A percentile compares a stretch with the other conserved stretches of the same genome.
Conservation (phyloP, 208 protist species). For the Acanthamoeba divionensis region DNA sequence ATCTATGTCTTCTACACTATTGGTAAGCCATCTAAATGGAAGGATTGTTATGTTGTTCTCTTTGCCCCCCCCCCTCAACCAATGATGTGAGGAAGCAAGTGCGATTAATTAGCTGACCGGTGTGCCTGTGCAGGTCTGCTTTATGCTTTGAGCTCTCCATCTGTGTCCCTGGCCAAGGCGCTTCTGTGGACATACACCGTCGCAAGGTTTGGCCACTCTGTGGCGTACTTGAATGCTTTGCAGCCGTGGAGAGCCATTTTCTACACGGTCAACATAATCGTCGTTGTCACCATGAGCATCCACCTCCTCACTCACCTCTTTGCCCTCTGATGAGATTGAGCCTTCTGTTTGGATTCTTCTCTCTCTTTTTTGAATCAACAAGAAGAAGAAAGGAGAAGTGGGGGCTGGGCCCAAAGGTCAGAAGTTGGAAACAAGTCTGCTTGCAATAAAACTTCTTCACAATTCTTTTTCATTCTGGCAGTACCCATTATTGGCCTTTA, state of each 20-base stretch:
- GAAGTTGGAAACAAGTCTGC: too few relatives aligned
- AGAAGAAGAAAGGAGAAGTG: too few relatives aligned
- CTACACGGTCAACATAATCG: neutral
- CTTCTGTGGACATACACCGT: slow-evolving; percentile 13
- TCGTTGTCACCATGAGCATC: neutral
- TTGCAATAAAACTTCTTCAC: too few relatives aligned
- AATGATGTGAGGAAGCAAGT: neutral
- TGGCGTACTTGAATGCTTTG: neutral
- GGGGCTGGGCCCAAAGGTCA: too few relatives aligned
- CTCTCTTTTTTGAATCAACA: too few relatives aligned
- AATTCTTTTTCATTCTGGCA: too few relatives aligned
- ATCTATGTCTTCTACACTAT: slow-evolving; percentile 35
- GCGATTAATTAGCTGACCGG: neutral
- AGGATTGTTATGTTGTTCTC: neutral
- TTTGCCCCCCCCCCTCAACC: neutral
- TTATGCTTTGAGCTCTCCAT: neutral
- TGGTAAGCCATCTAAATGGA: neutral
- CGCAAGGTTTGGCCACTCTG: neutral
- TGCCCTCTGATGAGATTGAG: neutral
- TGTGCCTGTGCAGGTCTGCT: neutral
- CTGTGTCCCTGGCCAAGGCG: neutral
- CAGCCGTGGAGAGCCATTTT: neutral
- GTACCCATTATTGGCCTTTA: too few relatives aligned
- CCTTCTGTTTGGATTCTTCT: too few relatives aligned
- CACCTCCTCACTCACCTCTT: neutral